Percentiles rank a stretch among this genome's conserved stretches.
phyloP scores from a whole-genome alignment of 1,139 yeast species.

The Lodderomyces pseudojiufengensis region DNA sequence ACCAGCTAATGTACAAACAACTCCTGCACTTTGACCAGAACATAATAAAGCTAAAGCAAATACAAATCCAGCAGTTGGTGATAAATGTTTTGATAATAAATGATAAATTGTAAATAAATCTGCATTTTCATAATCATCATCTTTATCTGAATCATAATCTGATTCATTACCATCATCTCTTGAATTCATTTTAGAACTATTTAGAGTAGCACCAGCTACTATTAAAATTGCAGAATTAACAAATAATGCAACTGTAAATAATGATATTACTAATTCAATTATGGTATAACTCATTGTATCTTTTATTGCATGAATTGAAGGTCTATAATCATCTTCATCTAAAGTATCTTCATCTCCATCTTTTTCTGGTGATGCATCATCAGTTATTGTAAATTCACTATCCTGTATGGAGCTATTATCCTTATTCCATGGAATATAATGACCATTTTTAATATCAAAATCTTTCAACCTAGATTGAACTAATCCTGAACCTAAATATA shows the following conservation, averaged over 20 bases:
- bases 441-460: slow-evolving; percentile 67
- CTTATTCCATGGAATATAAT: slow-evolving; percentile 27
- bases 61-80: slow-evolving; percentile 88
- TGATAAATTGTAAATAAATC: slow-evolving; percentile 84
- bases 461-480: slow-evolving; percentile 88
- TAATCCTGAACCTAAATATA: slow-evolving; percentile 87
- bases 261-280: slow-evolving; percentile 58
- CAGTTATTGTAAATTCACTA: neutral
- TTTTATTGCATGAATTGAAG: slow-evolving; percentile 63
- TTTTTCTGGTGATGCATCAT: slow-evolving; percentile 13
- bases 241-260: slow-evolving; percentile 73
- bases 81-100: slow-evolving; percentile 65
- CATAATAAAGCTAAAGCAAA: slow-evolving; percentile 89
- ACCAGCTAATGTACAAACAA: slow-evolving; percentile 96
- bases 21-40: slow-evolving; percentile 98
- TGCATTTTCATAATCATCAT: slow-evolving; percentile 51
- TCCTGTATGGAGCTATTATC: neutral
- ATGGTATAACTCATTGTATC: slow-evolving; percentile 68
- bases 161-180: slow-evolving; percentile 46
- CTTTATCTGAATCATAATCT: slow-evolving; percentile 46
- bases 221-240: slow-evolving; percentile 77
- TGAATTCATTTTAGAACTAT: slow-evolving; percentile 12
- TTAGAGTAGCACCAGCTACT: slow-evolving; percentile 70
- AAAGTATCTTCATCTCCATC: slow-evolving; percentile 25
- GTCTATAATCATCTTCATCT: slow-evolving; percentile 47